Evolutionary conservation across 805 yeast species (phyloP).

Genomic region (Naumovozyma dairenensis): DNA sequence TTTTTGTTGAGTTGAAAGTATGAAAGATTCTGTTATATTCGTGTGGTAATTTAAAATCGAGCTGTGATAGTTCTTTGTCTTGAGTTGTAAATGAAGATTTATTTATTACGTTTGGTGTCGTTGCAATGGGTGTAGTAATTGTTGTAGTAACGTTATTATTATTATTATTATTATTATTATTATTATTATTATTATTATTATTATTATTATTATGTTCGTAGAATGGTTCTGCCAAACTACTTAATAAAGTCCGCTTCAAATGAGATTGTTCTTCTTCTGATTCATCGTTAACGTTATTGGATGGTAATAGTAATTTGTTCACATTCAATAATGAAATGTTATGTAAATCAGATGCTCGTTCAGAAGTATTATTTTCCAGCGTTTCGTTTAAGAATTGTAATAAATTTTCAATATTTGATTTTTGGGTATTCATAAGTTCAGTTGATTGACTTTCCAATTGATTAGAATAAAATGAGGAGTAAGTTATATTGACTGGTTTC

Average conservation of each 20-base stretch:
- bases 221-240: constrained; percentile 25
- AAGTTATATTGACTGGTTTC: background rate
- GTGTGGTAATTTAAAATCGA: constrained; percentile 3
- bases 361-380: constrained; percentile 17
- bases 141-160: too few species aligned
- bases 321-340: constrained; percentile 22
- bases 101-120: background rate
- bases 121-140: too few species aligned
- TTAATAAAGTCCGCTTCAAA: constrained; percentile 17
- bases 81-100: background rate
- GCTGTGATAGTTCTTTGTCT: constrained; percentile 2
- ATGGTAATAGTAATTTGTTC: constrained; percentile 13
- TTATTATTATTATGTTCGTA: constrained; percentile 18
- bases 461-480: constrained; percentile 6
- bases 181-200: constrained; percentile 1
- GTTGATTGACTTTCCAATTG: constrained; percentile 7
- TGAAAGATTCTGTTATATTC: constrained; percentile 41
- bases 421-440: constrained; percentile 16
- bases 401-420: constrained; percentile 16
- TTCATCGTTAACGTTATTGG: constrained; percentile 5
- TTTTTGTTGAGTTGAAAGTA: constrained; percentile 55
- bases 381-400: constrained; percentile 19
- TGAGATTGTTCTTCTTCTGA: constrained; percentile 6
- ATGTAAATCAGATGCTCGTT: constrained; percentile 21
- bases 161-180: constrained; percentile 5